Evolutionary conservation across 2,329 filamentous ascomycete species (phyloP), one percentile per base, ranked within the genome.

Genomic region (Ramichloridium luteum): DNA sequence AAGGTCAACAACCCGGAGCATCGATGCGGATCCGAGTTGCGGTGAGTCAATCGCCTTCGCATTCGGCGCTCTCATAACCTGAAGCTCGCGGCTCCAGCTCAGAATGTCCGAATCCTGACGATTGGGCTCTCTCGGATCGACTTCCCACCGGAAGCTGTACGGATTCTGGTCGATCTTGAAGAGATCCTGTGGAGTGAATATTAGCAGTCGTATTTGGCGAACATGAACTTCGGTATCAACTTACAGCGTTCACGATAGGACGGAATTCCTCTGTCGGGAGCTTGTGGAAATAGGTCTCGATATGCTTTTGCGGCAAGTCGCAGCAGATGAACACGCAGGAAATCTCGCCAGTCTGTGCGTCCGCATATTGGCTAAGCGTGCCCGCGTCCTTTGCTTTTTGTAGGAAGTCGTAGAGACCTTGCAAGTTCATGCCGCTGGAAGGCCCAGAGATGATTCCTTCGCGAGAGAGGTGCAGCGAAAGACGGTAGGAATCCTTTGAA

Each of bases 221-320:
- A n/a, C n/a, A n/a, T n/a, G n/a, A n/a, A n/a, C n/a, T n/a, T n/a
- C n/a, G n/a, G n/a, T n/a, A n/a, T n/a, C n/a, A n/a, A n/a, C n/a
- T n/a, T 27, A 27, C 15, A n/a, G 37, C 38, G 37, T 68, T 67
- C 10, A 54, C 52, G 25, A 73, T 68, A 0, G 61, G 49, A 2
- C 59, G 64, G 47, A 73, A 73, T 30, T 64, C 50, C 2, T 56
- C 52, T 1, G 56, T 39, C 2, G 58, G 61, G 5, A 74, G 51
- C 41, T 70, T 72, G 13, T 65, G 55, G 42, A 73, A 74, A 43
- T 74, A 73, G 39, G 69, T 67, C 13, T 60, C 54, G 29, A 74
- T 62, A 37, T 74, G 76, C 45, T 76, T 72, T 40, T 77, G 76
- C 0, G 73, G 73, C 15, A 77, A 40, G 35, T 77, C 73, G 35